Conservation (phyloP, 768 basidiomycete genomes). For the Russula olivacea region DNA sequence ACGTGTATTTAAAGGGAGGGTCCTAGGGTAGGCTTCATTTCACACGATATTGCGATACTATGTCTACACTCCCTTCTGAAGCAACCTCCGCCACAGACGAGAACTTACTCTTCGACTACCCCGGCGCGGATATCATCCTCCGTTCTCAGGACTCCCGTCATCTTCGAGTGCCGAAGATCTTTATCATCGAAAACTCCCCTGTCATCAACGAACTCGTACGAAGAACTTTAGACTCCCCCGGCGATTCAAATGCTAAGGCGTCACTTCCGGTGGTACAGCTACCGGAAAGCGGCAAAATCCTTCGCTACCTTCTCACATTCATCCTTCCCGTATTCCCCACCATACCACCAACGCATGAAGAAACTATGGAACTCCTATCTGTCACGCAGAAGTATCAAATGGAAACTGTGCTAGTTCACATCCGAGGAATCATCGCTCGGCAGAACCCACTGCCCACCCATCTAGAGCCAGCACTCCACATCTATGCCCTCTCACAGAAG, state of each 20-base stretch:
- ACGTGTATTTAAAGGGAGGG: not conserved
- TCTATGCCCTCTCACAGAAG: slow-evolving; percentile 3
- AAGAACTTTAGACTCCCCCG: not conserved
- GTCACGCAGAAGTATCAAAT: slow-evolving; percentile 10
- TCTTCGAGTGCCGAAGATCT: slow-evolving; percentile 41
- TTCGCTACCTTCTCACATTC: slow-evolving; percentile 13
- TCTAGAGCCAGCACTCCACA: not conserved
- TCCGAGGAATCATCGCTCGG: not conserved
- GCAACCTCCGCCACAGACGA: not conserved
- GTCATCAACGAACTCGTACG: slow-evolving; percentile 29
- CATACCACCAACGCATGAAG: slow-evolving; percentile 2
- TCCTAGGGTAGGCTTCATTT: not conserved
- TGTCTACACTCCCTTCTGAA: not conserved
- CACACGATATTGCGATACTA: not conserved
- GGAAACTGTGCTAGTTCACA: not conserved
- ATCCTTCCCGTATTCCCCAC: not conserved
- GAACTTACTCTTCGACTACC: too few species aligned
- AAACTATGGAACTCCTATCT: not conserved
- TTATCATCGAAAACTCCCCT: slow-evolving; percentile 39
- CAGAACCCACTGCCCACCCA: not conserved
- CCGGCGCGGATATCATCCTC: slow-evolving; percentile 40
- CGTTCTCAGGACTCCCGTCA: slow-evolving; percentile 38
- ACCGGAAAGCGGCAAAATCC: not conserved
- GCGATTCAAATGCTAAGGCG: not conserved
- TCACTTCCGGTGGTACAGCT: not conserved